Base-by-base conservation (phyloP, 2,329 filamentous ascomycete species). In the Botrytis paeoniae region DNA sequence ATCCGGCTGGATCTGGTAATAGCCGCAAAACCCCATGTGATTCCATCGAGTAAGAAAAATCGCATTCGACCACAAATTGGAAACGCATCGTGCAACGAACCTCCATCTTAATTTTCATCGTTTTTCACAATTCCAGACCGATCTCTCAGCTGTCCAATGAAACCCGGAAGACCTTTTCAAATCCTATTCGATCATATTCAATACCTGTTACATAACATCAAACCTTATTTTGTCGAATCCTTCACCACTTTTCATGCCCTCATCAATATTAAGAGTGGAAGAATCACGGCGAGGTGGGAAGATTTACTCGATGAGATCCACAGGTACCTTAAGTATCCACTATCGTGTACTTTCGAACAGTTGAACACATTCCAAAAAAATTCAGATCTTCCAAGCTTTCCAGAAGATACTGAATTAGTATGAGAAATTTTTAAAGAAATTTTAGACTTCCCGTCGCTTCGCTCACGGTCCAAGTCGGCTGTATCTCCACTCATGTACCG, bases 401-500 rank as follows among this genome's bases (percentile, higher is more conserved):
- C 64, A 39, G 29, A 51, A 29, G 43, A 43, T 43, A n/a, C n/a
- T 65, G 35, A 54, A n/a, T 54, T 66, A 54, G 45, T 5, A 22
- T 25, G 45, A 66, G 64, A 66, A 54, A n/a, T 66, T 66, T 54
- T 66, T 37, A 48, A n/a, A n/a, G n/a, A 39, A 39, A n/a, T 37
- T 29, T 66, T 51, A 39, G 29, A 8, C 64, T 66, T 66, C 35
- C 64, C 64, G 64, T 48, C 22, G 14, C 43, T 51, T 51, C 43
- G 22, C 32, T 18, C 63, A 51, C 32, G 63, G 43, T 37, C 29
- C 41, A 45, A 64, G 18, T 65, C 35, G 35, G 35, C 12, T 65
- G 12, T n/a, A 0, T 39, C 32, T 68, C 64, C 64, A 68, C 64
- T 68, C 64, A 54, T 68, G 22, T 68, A 68, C 64, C 64, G 64